Evolutionary conservation across 2,329 filamentous ascomycete genomes (phyloP), one percentile per base, ranked within the genome.

Genomic region (Basipetospora chlamydospora): DNA sequence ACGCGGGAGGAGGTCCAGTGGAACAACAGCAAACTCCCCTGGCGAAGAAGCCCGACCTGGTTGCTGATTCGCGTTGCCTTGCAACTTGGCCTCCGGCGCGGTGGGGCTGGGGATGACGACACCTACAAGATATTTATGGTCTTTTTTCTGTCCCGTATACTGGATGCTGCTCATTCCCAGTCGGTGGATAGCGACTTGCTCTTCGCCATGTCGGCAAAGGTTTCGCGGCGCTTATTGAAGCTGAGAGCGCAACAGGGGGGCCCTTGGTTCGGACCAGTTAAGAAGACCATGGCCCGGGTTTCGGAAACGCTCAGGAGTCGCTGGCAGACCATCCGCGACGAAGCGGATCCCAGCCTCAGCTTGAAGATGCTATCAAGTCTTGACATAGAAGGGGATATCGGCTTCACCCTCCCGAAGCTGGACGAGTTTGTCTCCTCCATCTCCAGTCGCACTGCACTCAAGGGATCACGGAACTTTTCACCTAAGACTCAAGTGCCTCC

Each of bases 1-100:
- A 67, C 64, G 1, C 61, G 67, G 2, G 69, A 76, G 26, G 70
- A 76, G 11, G 59, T 73, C 1, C 39, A 67, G 8, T 73, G 57
- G 54, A 40, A 44, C 3, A 32, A 40, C 1, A 33, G 35, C 9
- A 28, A 36, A 3, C 18, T 39, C 2, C 65, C 64, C 0, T 75
- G 70, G 70, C 53, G 61, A 9, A 50, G 64, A 30, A 73, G 69
- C 10, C 54, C 70, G 0, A 40, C 66, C 0, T 77, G 70, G 70
- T 52, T 77, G 1, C 51, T 74, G 0, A 38, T 76, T 3, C 64
- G 71, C 1, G 67, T 73, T 1, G 47, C 57, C 0, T 41, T 73
- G 3, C 68, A 75, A 35, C 43, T 58, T 3, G 26, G 42, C 9
- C 39, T 50, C n/a, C 30, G 37, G 8, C 29, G 44, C 6, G 28